Base-by-base conservation (phyloP, 2,329 filamentous ascomycete genomes). In the Xenosphaeropsis pyriputrescens region DNA sequence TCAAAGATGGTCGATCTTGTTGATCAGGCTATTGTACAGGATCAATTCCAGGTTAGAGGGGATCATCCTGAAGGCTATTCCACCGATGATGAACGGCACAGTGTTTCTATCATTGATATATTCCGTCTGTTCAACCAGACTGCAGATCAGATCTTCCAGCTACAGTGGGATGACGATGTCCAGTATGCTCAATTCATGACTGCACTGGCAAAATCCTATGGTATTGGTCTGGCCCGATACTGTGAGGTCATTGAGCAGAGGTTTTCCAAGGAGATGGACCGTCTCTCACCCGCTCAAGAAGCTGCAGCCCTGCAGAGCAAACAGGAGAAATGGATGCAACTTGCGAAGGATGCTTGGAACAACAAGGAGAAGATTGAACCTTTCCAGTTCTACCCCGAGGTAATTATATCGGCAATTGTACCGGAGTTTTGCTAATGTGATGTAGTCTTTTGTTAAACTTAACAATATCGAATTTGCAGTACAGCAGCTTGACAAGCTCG, bases 171-270 rank as follows among this genome's bases (percentile, higher is more conserved):
- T 45, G 85, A 96, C 54, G 85, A 94, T 51, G 68, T 93, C 29
- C 88, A 94, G 47, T 84, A 94, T 54, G 89, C 91, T 30, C 85
- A 88, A 44, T 98, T 98, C 60, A 96, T 96, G 88, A 98, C 91
- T 13, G 76, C 85, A 2, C 65, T 95, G 13, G 79, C 88, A 12
- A 93, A 86, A 50, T 79, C 81, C 0, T 85, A 96, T 42, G 80
- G 88, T 2, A 69, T 73, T 34, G 88, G 85, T 14, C 73, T 98
- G 35, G 79, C 83, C 11, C 75, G 77, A 47, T 98, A 98, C 56
- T 98, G 91, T 55, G 91, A 98, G 53, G 65, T 89, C 34, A 67
- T 96, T 18, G 91, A 96, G 50, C 75, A 81, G 47, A 76, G 73
- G 45, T 98, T 98, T 51, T 71, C 72, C 22, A 82, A 73, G 52